Base-by-base conservation (phyloP, 805 yeast genomes). In the Barnettozyma californica region DNA sequence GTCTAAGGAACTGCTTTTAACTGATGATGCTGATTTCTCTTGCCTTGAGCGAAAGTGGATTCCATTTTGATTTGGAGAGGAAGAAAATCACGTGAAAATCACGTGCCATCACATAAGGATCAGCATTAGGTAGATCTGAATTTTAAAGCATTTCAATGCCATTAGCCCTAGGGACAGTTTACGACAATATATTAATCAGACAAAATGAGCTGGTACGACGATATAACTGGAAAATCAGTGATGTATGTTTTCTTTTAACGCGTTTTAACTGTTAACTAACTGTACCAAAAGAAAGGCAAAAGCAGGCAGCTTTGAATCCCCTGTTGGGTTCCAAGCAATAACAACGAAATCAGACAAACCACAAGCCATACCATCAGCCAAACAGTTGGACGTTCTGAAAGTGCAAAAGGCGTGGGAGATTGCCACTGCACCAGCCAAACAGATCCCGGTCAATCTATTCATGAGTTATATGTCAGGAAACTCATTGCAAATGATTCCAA, bases 381-480 rank as follows among this genome's bases (percentile, higher is more conserved):
- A 13, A 4, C 31, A 25, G 21, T n/a, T 25, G 5, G 31, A 21
- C n/a, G 35, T 18, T 19, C 37, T 47, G 23, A 47, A 45, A 19
- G 16, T 21, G 3, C 31, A 83, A 59, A 86, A 85, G 59, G 91
- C 95, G 0, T 89, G 97, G 96, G 94, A 87, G 49, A 62, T 87
- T 35, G 95, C 97, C 2, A 66, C 78, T 14, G 80, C 81, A 1
- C 97, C 97, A 0, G 87, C 89, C 2, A 92, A 90, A 62, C 68
- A 77, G 26, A 76, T 94, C n/a, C 96, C 97, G 8, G 86, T 89
- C 95, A 94, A 88, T 60, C 65, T 87, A 44, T 70, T 88, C 43
- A 88, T 92, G 96, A 81, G 89, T 52, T 94, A 88, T 65, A 87
- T 92, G 88, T 81, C 96, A 0, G 98, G 98, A 29, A 84, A 85